Base-by-base conservation (phyloP, 371 early-diverging fungal genomes). In the Rhizopus sp. region DNA sequence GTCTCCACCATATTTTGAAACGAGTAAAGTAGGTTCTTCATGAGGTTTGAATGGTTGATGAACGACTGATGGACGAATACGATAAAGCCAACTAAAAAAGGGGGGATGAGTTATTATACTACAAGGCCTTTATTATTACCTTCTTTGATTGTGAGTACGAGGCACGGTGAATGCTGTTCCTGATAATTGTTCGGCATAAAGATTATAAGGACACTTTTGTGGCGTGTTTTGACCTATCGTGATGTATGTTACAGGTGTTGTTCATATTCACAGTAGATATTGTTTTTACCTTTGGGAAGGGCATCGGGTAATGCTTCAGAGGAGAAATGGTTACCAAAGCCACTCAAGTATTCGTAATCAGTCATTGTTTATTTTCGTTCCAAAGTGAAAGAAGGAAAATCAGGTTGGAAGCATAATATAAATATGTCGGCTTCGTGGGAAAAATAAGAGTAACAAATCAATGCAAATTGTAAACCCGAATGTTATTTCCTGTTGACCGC, bases 111-210 rank as follows among this genome's bases (percentile, higher is more conserved):
- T 34, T 15, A 29, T 9, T 2, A 4, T n/a, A 40, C 23, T 48
- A 55, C 23, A 17, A 16, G 30, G 23, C 2, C 46, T 7, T 47
- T 29, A 29, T 34, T 10, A 45, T 39, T 78, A 90, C 91, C 84
- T 88, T 66, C 91, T 81, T 68, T 87, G 90, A 79, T 98, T 97
- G 60, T 87, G 79, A 33, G 83, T 77, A 33, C 95, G 84, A 32
- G 89, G 92, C 3, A 88, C 93, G 0, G 98, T 97, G 73, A 98
- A 98, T 12, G 97, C 95, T 5, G 95, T 91, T 40, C 97, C 97
- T 23, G 94, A 93, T 31, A 98, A 81, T 67, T 96, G 96, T 73
- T 98, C 98, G 17, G 97, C 94, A 65, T 96, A 95, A 50, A 98
- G 83, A 13, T 88, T 85, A 63, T 92, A 96, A 33, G 97, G 92